Conservation (phyloP, 73 alveolate genomes). For the Tetrahymena thermophila region DNA sequence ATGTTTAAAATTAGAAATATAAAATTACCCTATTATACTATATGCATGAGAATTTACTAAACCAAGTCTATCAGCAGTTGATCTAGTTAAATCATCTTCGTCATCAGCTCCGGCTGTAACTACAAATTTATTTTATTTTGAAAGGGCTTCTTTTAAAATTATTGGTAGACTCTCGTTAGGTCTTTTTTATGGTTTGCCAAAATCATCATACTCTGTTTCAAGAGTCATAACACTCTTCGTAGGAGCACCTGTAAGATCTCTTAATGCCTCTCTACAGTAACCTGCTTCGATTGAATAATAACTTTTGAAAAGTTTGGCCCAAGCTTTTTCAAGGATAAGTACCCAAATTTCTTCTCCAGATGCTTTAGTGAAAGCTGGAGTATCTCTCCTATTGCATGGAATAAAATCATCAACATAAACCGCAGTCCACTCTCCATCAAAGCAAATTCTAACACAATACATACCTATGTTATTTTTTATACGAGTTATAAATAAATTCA, state of each 20-base stretch:
- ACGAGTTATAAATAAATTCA: constrained; percentile 51
- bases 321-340: constrained; percentile 90
- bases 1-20: no score
- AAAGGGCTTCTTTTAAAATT: constrained; percentile 27
- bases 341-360: constrained; percentile 94
- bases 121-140: constrained; percentile 59
- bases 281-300: constrained; percentile 86
- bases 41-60: constrained; percentile 88
- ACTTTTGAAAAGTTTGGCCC: constrained; percentile 97
- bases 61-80: constrained; percentile 60
- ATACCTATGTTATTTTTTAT: constrained; percentile 64
- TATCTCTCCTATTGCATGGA: constrained; percentile 62
- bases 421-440: constrained; percentile 69
- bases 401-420: constrained; percentile 86
- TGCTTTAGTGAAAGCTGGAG: constrained; percentile 74
- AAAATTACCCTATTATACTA: constrained; percentile 48
- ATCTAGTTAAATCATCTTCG: constrained; percentile 19
- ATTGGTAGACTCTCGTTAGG: background rate
- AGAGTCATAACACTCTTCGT: constrained; percentile 59
- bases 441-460: constrained; percentile 76
- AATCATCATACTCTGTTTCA: constrained; percentile 65
- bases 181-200: constrained; percentile 7
- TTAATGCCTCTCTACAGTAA: constrained; percentile 73
- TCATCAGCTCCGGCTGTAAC: constrained; percentile 69
- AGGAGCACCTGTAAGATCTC: constrained; percentile 87